These are phyloP conservation scores for Kitagawia praeruptora DNA, from an alignment of 129 eudicot genomes.

Conservation along the genomic window DNA sequence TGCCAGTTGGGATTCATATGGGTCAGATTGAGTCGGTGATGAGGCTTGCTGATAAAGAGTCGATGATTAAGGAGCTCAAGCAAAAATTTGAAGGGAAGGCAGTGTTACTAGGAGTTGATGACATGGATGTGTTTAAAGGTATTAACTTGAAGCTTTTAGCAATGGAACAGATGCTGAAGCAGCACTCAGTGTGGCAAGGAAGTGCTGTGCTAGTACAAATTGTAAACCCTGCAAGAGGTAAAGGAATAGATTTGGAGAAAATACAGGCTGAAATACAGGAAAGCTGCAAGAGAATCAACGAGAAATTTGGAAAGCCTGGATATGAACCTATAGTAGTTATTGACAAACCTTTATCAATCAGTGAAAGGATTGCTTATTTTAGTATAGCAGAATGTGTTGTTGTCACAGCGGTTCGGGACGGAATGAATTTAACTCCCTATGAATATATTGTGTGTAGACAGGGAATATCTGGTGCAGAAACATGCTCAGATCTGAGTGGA, in stretches of 20 bases:
- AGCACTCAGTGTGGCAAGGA: conserved; percentile 33
- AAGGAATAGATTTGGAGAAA: conserved; percentile 58
- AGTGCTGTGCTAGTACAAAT: conserved; percentile 39
- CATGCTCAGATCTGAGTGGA: conserved; percentile 32
- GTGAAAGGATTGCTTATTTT: conserved; percentile 72
- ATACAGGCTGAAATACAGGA: conserved; percentile 65
- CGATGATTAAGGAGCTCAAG: conserved; percentile 24
- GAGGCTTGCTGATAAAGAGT: conserved; percentile 30
- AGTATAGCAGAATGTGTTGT: conserved; percentile 91
- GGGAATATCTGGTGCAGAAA: conserved; percentile 49
- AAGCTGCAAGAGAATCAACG: conserved; percentile 67
- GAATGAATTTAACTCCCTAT: conserved; percentile 81
- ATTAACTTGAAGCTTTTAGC: conserved; percentile 45
- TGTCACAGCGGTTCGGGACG: conserved; percentile 87
- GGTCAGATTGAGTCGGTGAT: conserved; percentile 39
- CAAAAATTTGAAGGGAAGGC: conserved; percentile 35
- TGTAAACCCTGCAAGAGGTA: conserved; percentile 69
- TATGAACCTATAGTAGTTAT: conserved; percentile 75
- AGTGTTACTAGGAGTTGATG: conserved; percentile 46
- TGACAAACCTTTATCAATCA: conserved; percentile 39
- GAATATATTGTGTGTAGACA: conserved; percentile 82
- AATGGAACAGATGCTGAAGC: conserved; percentile 50
- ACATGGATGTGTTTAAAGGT: conserved; percentile 48
- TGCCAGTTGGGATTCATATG: conserved; percentile 45
- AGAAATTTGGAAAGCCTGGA: conserved; percentile 68